Conservation (phyloP, 768 basidiomycete species). For the Mycena leptocephala region DNA sequence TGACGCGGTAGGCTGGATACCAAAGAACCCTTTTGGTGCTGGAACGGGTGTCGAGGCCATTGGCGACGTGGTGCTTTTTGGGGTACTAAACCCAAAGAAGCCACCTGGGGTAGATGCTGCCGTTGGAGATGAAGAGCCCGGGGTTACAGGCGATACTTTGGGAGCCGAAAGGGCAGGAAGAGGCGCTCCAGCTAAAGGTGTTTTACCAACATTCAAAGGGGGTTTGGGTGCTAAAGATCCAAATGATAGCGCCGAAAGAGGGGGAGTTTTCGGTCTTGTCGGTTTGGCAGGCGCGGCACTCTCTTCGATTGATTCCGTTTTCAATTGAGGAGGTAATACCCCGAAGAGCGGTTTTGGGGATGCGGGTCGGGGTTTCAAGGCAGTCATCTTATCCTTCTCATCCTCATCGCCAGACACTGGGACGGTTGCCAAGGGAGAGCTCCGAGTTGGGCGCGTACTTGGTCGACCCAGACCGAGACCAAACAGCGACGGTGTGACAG, state of each 20-base stretch:
- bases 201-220: constrained; percentile 6
- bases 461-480: constrained; percentile 70
- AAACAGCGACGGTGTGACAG: constrained; percentile 57
- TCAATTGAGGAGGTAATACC: constrained; percentile 44
- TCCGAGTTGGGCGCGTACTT: constrained; percentile 78
- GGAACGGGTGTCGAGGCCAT: constrained; percentile 5
- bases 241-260: constrained; percentile 55
- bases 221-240: constrained; percentile 28
- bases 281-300: constrained; percentile 42
- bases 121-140: constrained; percentile 20
- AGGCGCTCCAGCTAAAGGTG: constrained; percentile 21
- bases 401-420: constrained; percentile 64
- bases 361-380: constrained; percentile 54
- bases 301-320: constrained; percentile 42
- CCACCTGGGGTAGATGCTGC: constrained; percentile 21
- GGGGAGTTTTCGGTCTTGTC: constrained; percentile 67
- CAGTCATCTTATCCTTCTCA: constrained; percentile 44
- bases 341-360: constrained; percentile 59
- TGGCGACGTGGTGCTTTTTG: neutral
- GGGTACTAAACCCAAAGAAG: constrained; percentile 24
- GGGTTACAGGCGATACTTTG: constrained; percentile 1
- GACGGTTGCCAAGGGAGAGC: constrained; percentile 80
- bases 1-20: constrained; percentile 2
- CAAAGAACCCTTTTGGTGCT: constrained; percentile 22
- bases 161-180: constrained; percentile 18